phyloP scores from a whole-genome alignment of 1,139 yeast genomes.

The Candida sanyaensis region DNA sequence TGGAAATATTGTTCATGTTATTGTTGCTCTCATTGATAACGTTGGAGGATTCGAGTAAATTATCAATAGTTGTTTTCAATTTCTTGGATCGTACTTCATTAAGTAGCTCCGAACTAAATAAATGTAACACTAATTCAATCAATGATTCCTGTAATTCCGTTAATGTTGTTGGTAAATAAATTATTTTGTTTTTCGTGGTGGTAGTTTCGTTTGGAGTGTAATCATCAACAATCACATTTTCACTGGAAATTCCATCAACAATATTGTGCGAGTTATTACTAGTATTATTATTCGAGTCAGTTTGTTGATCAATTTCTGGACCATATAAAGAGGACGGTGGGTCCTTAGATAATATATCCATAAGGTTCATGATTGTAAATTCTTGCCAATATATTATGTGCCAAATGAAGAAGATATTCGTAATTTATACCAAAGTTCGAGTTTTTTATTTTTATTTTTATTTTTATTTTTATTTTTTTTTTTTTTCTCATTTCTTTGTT shows the following conservation, averaged over 20 bases:
- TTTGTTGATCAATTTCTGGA: constrained; percentile 1
- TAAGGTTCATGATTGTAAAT: constrained; percentile 30
- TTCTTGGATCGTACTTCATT: constrained; percentile 25
- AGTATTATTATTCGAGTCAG: not conserved
- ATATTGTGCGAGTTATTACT: not conserved
- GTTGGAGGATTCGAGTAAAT: constrained; percentile 28
- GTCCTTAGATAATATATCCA: constrained; percentile 35
- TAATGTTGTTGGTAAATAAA: constrained; percentile 56
- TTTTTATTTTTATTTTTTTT: not conserved
- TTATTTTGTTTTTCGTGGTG: constrained; percentile 28
- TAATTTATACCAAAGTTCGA: no score
- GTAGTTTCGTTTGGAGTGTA: not conserved
- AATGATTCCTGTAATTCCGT: constrained; percentile 59
- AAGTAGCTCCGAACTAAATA: constrained; percentile 50
- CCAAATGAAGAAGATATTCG: no score
- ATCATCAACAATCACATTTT: not conserved
- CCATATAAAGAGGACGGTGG: constrained; percentile 18
- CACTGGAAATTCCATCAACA: not conserved
- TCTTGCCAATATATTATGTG: not conserved
- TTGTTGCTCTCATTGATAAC: constrained; percentile 12
- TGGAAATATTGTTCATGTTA: constrained; percentile 8
- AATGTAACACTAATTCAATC: constrained; percentile 50
- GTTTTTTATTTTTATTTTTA: no score
- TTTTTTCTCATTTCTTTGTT: not conserved
- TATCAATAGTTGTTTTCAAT: constrained; percentile 37